These are phyloP conservation scores for Cryptococcus jaspeensis DNA, from an alignment of 1,284 basidiomycete species.

Conservation along the genomic window DNA sequence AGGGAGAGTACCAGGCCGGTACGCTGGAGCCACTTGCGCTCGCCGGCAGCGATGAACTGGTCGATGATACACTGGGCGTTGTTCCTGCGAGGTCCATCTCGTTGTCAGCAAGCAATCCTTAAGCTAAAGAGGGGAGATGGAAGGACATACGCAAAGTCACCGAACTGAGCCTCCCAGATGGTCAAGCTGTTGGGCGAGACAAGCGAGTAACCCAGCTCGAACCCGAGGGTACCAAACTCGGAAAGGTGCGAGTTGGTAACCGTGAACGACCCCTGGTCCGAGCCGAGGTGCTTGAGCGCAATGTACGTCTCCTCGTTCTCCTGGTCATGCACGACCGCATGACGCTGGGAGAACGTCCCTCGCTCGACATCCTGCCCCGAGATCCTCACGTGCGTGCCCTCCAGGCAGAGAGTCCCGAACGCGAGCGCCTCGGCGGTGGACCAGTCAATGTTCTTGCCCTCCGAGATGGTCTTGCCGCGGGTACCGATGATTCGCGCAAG, in stretches of 20 bases:
- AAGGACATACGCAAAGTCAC: slow-evolving; percentile 72
- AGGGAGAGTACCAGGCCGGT: slow-evolving; percentile 88
- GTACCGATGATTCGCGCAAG: slow-evolving; percentile 85
- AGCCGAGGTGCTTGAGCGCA: slow-evolving; percentile 82
- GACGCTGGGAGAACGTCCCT: slow-evolving; percentile 99
- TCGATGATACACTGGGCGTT: slow-evolving; percentile 98
- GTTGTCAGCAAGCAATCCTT: too few relatives aligned
- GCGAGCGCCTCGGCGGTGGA: slow-evolving; percentile 98
- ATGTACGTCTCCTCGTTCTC: slow-evolving; percentile 85
- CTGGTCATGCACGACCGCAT: slow-evolving; percentile 97
- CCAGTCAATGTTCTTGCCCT: slow-evolving; percentile 95
- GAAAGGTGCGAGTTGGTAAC: slow-evolving; percentile 97
- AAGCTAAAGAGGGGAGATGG: not conserved
- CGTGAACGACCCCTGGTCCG: slow-evolving; percentile 85
- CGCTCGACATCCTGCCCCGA: slow-evolving; percentile 99
- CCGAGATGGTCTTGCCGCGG: slow-evolving; percentile 85
- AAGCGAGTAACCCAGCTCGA: slow-evolving; percentile 97
- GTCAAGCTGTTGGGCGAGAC: slow-evolving; percentile 92
- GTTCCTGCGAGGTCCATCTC: slow-evolving; percentile 54
- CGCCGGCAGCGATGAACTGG: slow-evolving; percentile 96
- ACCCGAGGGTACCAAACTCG: slow-evolving; percentile 92
- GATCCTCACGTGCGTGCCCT: slow-evolving; percentile 91
- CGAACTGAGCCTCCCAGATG: slow-evolving; percentile 99
- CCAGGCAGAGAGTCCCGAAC: slow-evolving; percentile 86
- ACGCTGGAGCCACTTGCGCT: slow-evolving; percentile 97